Percentiles rank a stretch among this genome's conserved stretches.
phyloP scores from a whole-genome alignment of 2,329 filamentous ascomycete genomes.

The Scolecobasidium constrictum region DNA sequence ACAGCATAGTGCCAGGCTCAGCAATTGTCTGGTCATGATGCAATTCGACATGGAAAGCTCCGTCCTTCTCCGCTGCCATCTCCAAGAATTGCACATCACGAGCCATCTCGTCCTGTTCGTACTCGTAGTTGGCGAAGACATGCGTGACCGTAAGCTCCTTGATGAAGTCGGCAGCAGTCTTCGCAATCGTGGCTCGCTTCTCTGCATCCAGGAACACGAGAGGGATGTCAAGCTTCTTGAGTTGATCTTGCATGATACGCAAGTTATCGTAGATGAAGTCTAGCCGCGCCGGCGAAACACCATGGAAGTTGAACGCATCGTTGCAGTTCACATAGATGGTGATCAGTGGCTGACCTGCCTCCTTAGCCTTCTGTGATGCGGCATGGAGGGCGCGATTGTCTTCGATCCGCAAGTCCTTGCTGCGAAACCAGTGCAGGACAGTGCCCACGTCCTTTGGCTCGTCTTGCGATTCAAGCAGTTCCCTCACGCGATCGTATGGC shows the following conservation, averaged over 20 bases:
- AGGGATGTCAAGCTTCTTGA: constrained; percentile 37
- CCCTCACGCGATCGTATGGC: constrained; percentile 31
- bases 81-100: constrained; percentile 34
- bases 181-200: constrained; percentile 31
- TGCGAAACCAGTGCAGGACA: constrained; percentile 40
- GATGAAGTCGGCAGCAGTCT: constrained; percentile 31
- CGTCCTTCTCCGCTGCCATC: constrained; percentile 19
- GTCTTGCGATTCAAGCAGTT: constrained; percentile 27
- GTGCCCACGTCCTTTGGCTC: constrained; percentile 26
- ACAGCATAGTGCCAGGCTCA: constrained; percentile 32
- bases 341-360: constrained; percentile 30
- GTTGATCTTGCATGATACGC: constrained; percentile 32
- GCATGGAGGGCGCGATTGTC: constrained; percentile 38
- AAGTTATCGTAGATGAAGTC: constrained; percentile 39
- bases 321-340: constrained; percentile 36
- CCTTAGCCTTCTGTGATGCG: constrained; percentile 34
- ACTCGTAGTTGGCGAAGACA: constrained; percentile 37
- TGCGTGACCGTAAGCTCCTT: constrained; percentile 34
- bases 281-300: constrained; percentile 35
- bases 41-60: constrained; percentile 29
- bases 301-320: constrained; percentile 39
- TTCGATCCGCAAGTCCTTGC: constrained; percentile 38
- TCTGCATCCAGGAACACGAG: constrained; percentile 33
- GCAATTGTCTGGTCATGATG: constrained; percentile 40
- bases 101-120: constrained; percentile 34